Evolutionary conservation across 2,329 filamentous ascomycete species (phyloP).

Genomic region (Plectosphaerella cucumerina): DNA sequence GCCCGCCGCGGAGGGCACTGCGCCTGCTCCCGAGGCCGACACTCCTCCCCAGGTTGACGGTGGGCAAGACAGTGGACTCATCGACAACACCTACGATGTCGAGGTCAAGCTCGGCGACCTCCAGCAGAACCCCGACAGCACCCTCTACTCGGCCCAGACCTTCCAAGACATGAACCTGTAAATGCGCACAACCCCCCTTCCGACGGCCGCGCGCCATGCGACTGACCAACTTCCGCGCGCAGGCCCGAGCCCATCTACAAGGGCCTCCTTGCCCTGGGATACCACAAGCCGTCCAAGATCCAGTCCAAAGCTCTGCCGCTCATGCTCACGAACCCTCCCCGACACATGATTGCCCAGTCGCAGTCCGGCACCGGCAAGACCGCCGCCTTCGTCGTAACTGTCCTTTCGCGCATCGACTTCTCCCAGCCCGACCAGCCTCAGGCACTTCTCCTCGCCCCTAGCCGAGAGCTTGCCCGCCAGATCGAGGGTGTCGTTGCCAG

Average conservation of each 20-base stretch:
- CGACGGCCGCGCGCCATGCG: too few species aligned
- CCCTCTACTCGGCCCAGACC: constrained; percentile 76
- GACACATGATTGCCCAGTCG: constrained; percentile 97
- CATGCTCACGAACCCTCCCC: constrained; percentile 79
- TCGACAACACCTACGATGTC: constrained; percentile 80
- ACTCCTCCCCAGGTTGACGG: constrained; percentile 29
- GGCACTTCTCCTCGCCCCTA: constrained; percentile 84
- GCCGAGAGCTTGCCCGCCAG: constrained; percentile 89
- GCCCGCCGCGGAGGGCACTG: constrained; percentile 9
- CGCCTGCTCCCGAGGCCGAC: constrained; percentile 16
- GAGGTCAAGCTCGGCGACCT: constrained; percentile 89
- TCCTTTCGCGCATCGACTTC: constrained; percentile 82
- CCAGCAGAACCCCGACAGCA: constrained; percentile 80
- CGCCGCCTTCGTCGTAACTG: constrained; percentile 90
- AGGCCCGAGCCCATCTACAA: constrained; percentile 59
- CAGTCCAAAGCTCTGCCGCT: constrained; percentile 92
- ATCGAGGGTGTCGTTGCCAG: constrained; percentile 80
- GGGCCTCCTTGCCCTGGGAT: constrained; percentile 76
- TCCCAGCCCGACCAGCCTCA: constrained; percentile 66
- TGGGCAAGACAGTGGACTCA: constrained; percentile 38
- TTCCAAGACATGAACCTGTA: constrained; percentile 87
- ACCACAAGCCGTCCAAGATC: constrained; percentile 94
- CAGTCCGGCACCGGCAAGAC: constrained; percentile 99
- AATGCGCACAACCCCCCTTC: constrained; percentile 25
- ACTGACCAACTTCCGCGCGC: not conserved